Evolutionary conservation across 352 stramenopile genomes (phyloP).

Genomic region (Ophiocytium majus): DNA sequence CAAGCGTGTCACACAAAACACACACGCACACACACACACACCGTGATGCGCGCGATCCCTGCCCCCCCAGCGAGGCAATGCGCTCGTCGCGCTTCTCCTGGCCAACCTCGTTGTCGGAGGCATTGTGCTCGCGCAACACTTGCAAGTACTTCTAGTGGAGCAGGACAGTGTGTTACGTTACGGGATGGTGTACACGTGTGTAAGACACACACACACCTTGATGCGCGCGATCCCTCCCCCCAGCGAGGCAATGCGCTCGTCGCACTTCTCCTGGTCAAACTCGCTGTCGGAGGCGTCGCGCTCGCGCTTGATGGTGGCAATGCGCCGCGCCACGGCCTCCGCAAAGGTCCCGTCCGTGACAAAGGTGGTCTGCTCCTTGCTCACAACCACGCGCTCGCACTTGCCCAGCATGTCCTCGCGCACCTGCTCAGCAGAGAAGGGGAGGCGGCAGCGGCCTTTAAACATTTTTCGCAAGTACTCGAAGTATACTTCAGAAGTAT

Average conservation of each 20-base stretch:
- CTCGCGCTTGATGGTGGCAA: slow-evolving; percentile 67
- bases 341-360: slow-evolving; percentile 71
- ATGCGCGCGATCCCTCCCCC: slow-evolving; percentile 76
- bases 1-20: too few species aligned
- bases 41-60: slow-evolving; percentile 77
- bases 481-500: too few species aligned
- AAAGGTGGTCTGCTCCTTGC: slow-evolving; percentile 75
- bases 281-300: slow-evolving; percentile 65
- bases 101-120: background rate
- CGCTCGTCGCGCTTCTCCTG: slow-evolving; percentile 67
- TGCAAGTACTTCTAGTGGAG: too few species aligned
- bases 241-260: slow-evolving; percentile 73
- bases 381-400: slow-evolving; percentile 69
- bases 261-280: slow-evolving; percentile 74
- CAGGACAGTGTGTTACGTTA: too few species aligned
- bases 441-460: background rate
- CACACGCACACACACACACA: too few species aligned
- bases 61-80: slow-evolving; percentile 71
- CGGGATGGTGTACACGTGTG: too few species aligned
- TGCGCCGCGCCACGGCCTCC: slow-evolving; percentile 67
- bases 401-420: slow-evolving; percentile 79
- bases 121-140: too few species aligned
- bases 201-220: slow-evolving; percentile 60
- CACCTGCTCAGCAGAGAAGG: slow-evolving; percentile 50
- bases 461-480: too few species aligned